These are phyloP conservation scores for Cerioporus squamosus DNA, from an alignment of 1,284 basidiomycete species.

Conservation along the genomic window DNA sequence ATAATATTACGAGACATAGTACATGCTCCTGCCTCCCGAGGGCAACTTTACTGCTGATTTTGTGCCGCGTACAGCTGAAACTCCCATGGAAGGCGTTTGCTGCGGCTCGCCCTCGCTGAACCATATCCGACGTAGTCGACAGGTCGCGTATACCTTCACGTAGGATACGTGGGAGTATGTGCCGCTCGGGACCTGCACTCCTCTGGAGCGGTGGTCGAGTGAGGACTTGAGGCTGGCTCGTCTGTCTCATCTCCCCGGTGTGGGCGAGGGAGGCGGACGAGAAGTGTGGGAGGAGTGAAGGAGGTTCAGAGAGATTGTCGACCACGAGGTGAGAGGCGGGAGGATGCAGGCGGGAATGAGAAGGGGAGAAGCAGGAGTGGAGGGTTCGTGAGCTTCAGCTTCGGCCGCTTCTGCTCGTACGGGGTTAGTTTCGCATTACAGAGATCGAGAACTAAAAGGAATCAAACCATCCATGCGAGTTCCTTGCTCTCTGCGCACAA, in stretches of 20 bases:
- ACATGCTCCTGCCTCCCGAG: too few relatives aligned
- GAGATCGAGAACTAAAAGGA: neutral
- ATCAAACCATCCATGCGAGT: neutral
- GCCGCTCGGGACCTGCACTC: slow-evolving; percentile 52
- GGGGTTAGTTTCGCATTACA: slow-evolving; percentile 5
- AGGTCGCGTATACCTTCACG: slow-evolving; percentile 82
- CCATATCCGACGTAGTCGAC: slow-evolving; percentile 81
- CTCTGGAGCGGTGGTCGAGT: neutral
- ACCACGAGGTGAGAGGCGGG: slow-evolving; percentile 74
- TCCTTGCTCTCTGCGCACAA: too few relatives aligned
- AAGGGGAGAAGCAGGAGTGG: slow-evolving; percentile 77
- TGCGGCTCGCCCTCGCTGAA: slow-evolving; percentile 61
- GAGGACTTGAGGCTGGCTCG: neutral
- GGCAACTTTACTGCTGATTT: neutral
- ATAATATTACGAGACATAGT: too few relatives aligned
- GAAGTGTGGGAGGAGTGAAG: slow-evolving; percentile 67
- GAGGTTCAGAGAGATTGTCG: slow-evolving; percentile 66
- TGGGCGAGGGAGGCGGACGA: slow-evolving; percentile 47
- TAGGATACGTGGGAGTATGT: slow-evolving; percentile 69
- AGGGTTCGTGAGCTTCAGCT: slow-evolving; percentile 45
- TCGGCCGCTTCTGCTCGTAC: slow-evolving; percentile 56
- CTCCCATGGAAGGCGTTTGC: slow-evolving; percentile 70
- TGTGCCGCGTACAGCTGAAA: slow-evolving; percentile 55
- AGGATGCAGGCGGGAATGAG: slow-evolving; percentile 58
- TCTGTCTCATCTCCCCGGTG: slow-evolving; percentile 27